phyloP scores from a whole-genome alignment of 345 rosid genomes.

The Salix exigua region DNA sequence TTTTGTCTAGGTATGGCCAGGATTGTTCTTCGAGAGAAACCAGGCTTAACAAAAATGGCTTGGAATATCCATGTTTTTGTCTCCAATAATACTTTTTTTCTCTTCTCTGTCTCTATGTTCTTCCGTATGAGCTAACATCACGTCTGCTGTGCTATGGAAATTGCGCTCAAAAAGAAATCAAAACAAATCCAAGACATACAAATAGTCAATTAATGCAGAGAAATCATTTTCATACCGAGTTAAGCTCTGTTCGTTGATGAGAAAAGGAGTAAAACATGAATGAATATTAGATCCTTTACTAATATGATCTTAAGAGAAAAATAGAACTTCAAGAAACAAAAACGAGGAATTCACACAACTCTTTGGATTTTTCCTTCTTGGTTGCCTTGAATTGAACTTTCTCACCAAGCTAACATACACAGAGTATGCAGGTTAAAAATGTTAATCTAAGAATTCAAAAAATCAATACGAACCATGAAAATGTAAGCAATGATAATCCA shows the following conservation, averaged over 20 bases:
- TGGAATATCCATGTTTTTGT: neutral
- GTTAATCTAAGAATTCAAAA: too few relatives aligned
- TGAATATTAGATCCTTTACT: neutral
- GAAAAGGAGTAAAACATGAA: neutral
- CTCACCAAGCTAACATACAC: neutral
- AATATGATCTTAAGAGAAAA: neutral
- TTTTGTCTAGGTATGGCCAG: neutral
- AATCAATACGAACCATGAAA: slow-evolving; percentile 56
- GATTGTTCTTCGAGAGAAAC: neutral
- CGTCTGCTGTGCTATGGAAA: neutral
- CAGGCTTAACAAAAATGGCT: neutral
- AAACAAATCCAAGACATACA: neutral
- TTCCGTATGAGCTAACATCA: neutral
- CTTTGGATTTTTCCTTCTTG: neutral
- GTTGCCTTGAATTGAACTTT: neutral
- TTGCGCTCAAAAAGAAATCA: neutral
- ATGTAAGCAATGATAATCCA: slow-evolving; percentile 86
- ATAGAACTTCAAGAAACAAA: neutral
- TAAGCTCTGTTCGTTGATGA: neutral
- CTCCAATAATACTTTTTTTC: neutral
- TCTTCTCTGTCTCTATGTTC: neutral
- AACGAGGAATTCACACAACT: neutral
- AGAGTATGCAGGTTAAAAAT: neutral
- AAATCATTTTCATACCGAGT: too few relatives aligned
- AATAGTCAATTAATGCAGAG: neutral